Conservation (phyloP, 1,139 yeast genomes). For the Diutina pseudorugosa region DNA sequence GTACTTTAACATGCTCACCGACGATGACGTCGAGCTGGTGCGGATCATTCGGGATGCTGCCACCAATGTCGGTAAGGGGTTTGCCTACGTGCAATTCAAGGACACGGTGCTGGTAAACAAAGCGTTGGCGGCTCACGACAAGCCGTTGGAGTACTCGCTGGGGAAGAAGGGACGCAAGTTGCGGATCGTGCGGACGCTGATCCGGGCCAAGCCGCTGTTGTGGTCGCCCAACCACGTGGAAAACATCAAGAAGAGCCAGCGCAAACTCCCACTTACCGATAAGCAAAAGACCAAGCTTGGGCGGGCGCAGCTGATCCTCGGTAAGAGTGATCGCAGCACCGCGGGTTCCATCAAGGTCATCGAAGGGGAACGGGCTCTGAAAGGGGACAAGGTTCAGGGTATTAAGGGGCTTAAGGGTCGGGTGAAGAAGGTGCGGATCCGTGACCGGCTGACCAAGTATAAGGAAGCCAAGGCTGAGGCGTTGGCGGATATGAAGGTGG, state of each 20-base stretch:
- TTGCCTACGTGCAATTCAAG: conserved; percentile 87
- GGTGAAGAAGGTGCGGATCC: conserved; percentile 51
- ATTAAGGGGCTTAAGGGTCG: conserved; percentile 40
- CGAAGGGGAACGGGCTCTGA: conserved; percentile 78
- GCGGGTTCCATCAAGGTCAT: conserved; percentile 48
- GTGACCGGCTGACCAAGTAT: conserved; percentile 54
- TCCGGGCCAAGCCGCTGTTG: conserved; percentile 33
- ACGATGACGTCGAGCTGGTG: conserved; percentile 70
- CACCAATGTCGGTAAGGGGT: conserved; percentile 94
- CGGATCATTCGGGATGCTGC: conserved; percentile 84
- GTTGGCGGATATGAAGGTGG: neutral
- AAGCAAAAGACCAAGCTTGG: conserved; percentile 70
- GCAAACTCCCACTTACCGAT: conserved; percentile 31
- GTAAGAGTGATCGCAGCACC: conserved; percentile 68
- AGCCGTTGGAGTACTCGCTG: conserved; percentile 30
- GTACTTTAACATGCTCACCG: conserved; percentile 53
- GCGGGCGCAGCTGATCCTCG: conserved; percentile 61
- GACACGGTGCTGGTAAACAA: conserved; percentile 74
- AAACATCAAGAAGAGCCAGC: conserved; percentile 15
- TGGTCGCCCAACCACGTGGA: conserved; percentile 35
- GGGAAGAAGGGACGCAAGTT: conserved; percentile 44
- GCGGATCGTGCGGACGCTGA: conserved; percentile 70
- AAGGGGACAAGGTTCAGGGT: conserved; percentile 50
- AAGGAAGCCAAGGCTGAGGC: conserved; percentile 22
- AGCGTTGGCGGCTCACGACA: conserved; percentile 69